Percentiles rank a stretch among this genome's conserved stretches.
Conservation (phyloP, 1,139 yeast species). For the Scheffersomyces stambukii region DNA sequence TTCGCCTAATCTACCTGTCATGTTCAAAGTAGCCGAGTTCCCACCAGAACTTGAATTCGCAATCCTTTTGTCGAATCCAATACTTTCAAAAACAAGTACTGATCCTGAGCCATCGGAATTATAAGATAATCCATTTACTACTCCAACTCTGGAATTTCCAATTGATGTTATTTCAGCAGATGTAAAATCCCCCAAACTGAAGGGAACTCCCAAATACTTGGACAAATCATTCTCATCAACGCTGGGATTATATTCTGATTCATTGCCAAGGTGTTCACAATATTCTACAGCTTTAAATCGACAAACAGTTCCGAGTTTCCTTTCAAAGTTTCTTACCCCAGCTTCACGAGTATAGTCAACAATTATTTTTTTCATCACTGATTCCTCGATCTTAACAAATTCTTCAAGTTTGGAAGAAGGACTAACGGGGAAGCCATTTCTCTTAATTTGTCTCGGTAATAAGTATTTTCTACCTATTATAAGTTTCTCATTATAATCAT, state of each 20-base stretch:
- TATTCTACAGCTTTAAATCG: slow-evolving; percentile 80
- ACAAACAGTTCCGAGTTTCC: slow-evolving; percentile 69
- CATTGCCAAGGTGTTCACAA: slow-evolving; percentile 35
- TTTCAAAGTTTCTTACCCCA: slow-evolving; percentile 78
- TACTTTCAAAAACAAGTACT: slow-evolving; percentile 73
- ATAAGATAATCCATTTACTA: slow-evolving; percentile 88
- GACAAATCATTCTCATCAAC: slow-evolving; percentile 45
- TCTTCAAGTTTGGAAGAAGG: slow-evolving; percentile 15
- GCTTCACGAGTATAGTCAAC: slow-evolving; percentile 79
- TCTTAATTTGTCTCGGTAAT: slow-evolving; percentile 71
- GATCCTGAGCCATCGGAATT: slow-evolving; percentile 89
- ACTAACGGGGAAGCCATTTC: slow-evolving; percentile 58
- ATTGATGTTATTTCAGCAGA: slow-evolving; percentile 16
- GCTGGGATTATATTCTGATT: slow-evolving; percentile 24
- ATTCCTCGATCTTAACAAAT: slow-evolving; percentile 38
- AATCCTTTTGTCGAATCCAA: slow-evolving; percentile 51
- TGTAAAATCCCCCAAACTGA: slow-evolving; percentile 18
- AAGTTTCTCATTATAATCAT: slow-evolving; percentile 74
- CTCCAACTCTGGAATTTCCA: slow-evolving; percentile 50
- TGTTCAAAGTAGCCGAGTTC: slow-evolving; percentile 40
- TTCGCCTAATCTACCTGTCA: slow-evolving; percentile 83
- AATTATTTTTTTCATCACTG: slow-evolving; percentile 58
- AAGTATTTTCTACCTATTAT: slow-evolving; percentile 69
- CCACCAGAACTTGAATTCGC: slow-evolving; percentile 14
- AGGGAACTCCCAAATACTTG: slow-evolving; percentile 52